Evolutionary conservation across 768 basidiomycete species (phyloP), one percentile per base, ranked within the genome.

Genomic region (Lyophyllum shimeji): DNA sequence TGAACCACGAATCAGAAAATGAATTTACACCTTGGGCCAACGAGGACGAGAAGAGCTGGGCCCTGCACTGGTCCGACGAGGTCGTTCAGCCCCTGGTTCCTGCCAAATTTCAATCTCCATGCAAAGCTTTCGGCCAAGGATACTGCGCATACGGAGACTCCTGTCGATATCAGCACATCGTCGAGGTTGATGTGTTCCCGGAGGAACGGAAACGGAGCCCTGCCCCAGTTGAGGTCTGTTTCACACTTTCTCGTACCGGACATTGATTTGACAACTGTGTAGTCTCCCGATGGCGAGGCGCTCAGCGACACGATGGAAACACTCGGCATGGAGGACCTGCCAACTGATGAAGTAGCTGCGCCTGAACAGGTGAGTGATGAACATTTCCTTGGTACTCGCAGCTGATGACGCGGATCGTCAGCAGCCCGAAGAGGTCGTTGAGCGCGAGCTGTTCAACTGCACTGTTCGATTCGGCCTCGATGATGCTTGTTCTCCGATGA

Each of bases 121-220:
- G 75, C 58, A 69, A 64, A 53, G 60, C 52, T 20, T 74, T 67
- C 60, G 72, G 69, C 1, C 73, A 76, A 58, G 74, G 74, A 8
- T 62, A 66, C 59, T 76, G 75, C 48, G 9, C 6, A 11, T 57
- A 21, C 11, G 72, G 70, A 12, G 70, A 71, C 25, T 43, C 46
- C 11, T 76, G 75, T 50, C 33, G 7, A 7, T 71, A 63, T 47
- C 51, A 61, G 18, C 76, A 76, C 50, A 58, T 70, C 29, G 50
- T 61, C n/a, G 57, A 55, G 5, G 25, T 48, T n/a, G 56, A 57
- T 24, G 53, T n/a, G 7, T 3, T 6, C 20, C 11, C 50, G 33
- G 63, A 67, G 24, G 59, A 55, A 33, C 24, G 37, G n/a, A 7
- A 17, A 24, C 40, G 53, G 39, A 37, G 25, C 21, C 17, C 44